Percentiles rank a stretch among this genome's conserved stretches.
Conservation (phyloP, 805 yeast species). For the Kuraishia ogatae region DNA sequence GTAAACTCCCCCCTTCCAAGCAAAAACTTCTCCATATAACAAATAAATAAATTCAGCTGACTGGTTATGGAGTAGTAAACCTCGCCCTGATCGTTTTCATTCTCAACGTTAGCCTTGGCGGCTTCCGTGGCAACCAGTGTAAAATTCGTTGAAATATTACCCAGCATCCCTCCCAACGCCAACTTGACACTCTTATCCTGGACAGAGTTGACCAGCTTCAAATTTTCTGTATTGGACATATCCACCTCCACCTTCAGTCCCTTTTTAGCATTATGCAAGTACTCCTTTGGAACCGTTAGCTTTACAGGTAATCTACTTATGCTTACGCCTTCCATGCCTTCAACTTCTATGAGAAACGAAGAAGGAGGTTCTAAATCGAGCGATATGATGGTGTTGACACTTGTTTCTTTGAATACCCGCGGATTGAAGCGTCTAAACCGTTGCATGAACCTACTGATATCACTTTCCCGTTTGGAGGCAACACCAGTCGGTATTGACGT, state of each 20-base stretch:
- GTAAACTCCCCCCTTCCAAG: constrained; percentile 17
- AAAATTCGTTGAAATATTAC: constrained; percentile 21
- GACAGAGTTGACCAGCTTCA: constrained; percentile 18
- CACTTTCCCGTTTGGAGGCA: constrained; percentile 10
- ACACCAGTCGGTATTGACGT: background rate
- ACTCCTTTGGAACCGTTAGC: constrained; percentile 22
- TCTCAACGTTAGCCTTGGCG: constrained; percentile 6
- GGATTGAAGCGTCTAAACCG: constrained; percentile 14
- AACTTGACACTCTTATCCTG: constrained; percentile 18
- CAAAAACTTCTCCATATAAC: constrained; percentile 24
- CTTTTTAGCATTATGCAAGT: constrained; percentile 17
- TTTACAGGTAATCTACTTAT: constrained; percentile 19
- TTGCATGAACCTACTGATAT: constrained; percentile 17
- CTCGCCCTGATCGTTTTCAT: background rate
- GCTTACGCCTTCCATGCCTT: constrained; percentile 16
- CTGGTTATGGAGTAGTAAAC: constrained; percentile 18
- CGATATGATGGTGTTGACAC: constrained; percentile 19
- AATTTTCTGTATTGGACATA: constrained; percentile 18
- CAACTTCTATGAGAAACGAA: constrained; percentile 21
- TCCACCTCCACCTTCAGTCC: constrained; percentile 21
- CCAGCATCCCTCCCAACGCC: constrained; percentile 22
- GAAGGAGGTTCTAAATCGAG: constrained; percentile 18
- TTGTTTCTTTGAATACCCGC: constrained; percentile 18
- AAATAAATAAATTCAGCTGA: constrained; percentile 22
- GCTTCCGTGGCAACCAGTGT: constrained; percentile 13